These are phyloP conservation scores for Cordyceps cateniannulata DNA, from an alignment of 2,329 filamentous ascomycete species.

Conservation along the genomic window DNA sequence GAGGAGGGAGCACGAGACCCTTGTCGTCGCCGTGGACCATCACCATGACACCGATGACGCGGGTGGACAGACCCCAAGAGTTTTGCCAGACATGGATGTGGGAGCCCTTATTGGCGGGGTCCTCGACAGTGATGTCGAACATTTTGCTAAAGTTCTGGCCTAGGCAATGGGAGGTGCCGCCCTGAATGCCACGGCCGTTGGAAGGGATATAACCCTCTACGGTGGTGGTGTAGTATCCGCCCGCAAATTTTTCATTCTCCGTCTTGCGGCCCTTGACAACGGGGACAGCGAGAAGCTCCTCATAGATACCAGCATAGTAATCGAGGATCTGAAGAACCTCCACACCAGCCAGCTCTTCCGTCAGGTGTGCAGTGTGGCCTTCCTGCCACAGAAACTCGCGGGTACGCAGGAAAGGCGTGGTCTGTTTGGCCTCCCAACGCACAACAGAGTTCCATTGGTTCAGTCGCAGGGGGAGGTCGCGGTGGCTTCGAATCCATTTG, in stretches of 20 bases:
- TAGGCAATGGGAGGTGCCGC: conserved; percentile 86
- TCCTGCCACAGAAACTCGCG: conserved; percentile 98
- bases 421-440: conserved; percentile 96
- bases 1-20: conserved; percentile 86
- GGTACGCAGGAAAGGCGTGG: conserved; percentile 78
- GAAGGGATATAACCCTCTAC: conserved; percentile 95
- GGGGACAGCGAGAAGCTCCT: conserved; percentile 87
- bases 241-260: conserved; percentile 96
- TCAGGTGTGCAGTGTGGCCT: conserved; percentile 85
- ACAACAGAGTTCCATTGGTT: conserved; percentile 97
- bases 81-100: conserved; percentile 95
- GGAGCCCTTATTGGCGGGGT: conserved; percentile 73
- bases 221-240: conserved; percentile 93
- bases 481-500: conserved; percentile 94
- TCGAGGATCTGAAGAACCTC: conserved; percentile 94
- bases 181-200: conserved; percentile 94
- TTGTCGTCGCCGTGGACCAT: conserved; percentile 97
- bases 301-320: conserved; percentile 85
- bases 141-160: conserved; percentile 99
- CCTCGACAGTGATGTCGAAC: conserved; percentile 97
- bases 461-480: conserved; percentile 85
- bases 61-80: conserved; percentile 96
- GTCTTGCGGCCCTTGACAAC: conserved; percentile 94
- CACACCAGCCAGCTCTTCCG: conserved; percentile 69
- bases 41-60: conserved; percentile 97